phyloP scores from a whole-genome alignment of 257 asterid species.

The Hygrophila difformis region DNA sequence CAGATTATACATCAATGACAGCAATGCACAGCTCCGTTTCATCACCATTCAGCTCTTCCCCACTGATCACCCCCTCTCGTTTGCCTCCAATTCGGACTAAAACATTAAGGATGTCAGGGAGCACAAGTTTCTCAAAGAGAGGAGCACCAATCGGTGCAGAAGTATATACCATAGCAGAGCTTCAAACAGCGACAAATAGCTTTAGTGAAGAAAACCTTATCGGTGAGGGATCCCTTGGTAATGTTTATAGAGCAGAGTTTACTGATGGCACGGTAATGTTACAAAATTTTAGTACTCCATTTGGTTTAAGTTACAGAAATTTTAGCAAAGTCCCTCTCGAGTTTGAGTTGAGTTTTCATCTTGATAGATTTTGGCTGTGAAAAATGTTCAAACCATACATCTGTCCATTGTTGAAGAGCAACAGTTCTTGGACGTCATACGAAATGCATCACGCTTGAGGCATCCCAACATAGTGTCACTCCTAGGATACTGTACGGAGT shows the following conservation, averaged over 20 bases:
- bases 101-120: slow-evolving; percentile 32
- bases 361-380: slow-evolving; percentile 65
- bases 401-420: slow-evolving; percentile 73
- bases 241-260: slow-evolving; percentile 76
- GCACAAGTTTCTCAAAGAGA: slow-evolving; percentile 45
- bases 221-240: slow-evolving; percentile 89
- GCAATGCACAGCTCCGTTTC: slow-evolving; percentile 35
- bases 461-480: slow-evolving; percentile 82
- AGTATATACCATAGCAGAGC: slow-evolving; percentile 57
- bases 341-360: slow-evolving; percentile 7
- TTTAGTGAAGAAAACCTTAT: slow-evolving; percentile 58
- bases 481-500: slow-evolving; percentile 71
- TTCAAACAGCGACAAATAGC: slow-evolving; percentile 74
- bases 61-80: slow-evolving; percentile 44
- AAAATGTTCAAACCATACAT: slow-evolving; percentile 53
- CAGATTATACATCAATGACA: slow-evolving; percentile 33
- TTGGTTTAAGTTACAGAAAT: not conserved
- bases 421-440: slow-evolving; percentile 63
- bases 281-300: not conserved
- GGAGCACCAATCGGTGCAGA: slow-evolving; percentile 43
- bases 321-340: not conserved
- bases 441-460: slow-evolving; percentile 56
- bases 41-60: slow-evolving; percentile 48
- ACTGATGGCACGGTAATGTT: slow-evolving; percentile 67
- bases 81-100: slow-evolving; percentile 63